These are phyloP conservation scores for Lagerstroemia speciosa DNA, from an alignment of 345 rosid species.

Conservation along the genomic window DNA sequence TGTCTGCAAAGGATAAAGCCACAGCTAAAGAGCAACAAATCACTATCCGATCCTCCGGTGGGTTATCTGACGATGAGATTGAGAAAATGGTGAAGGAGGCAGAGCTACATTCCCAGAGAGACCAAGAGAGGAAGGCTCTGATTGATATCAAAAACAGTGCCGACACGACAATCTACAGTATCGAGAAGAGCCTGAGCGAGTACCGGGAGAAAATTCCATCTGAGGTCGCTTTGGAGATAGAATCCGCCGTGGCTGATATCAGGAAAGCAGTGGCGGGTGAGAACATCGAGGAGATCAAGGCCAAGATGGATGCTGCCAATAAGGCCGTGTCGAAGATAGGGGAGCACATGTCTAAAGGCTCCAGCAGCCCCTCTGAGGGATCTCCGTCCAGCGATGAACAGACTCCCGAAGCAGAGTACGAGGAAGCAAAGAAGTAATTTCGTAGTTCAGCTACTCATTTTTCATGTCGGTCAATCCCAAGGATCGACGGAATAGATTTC, in stretches of 20 bases:
- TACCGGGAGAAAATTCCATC: conserved; percentile 70
- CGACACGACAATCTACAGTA: conserved; percentile 66
- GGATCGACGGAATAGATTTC: no score
- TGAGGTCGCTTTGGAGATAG: conserved; percentile 60
- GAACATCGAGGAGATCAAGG: conserved; percentile 50
- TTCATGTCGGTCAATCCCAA: no score
- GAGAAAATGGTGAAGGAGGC: conserved; percentile 86
- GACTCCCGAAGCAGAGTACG: conserved; percentile 17
- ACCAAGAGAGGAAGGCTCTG: conserved; percentile 57
- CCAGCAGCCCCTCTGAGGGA: conserved; percentile 41
- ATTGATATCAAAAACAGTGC: conserved; percentile 66
- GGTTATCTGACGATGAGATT: conserved; percentile 68
- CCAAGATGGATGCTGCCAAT: conserved; percentile 70
- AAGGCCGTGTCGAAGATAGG: conserved; percentile 80
- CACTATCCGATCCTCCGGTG: conserved; percentile 82
- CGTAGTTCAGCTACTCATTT: no score
- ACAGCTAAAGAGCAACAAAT: conserved; percentile 73
- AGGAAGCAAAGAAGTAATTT: conserved; percentile 39
- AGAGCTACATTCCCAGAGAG: conserved; percentile 65
- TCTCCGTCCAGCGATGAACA: conserved; percentile 27
- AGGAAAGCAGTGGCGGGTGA: conserved; percentile 51
- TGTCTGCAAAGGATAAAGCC: conserved; percentile 77
- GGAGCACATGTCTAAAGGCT: conserved; percentile 49
- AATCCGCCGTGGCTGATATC: conserved; percentile 53
- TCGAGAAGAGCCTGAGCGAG: conserved; percentile 76